A percentile compares a stretch with the other conserved stretches of the same genome.
phyloP scores from a whole-genome alignment of 352 stramenopile genomes.

The Globisporangium sylvaticum region DNA sequence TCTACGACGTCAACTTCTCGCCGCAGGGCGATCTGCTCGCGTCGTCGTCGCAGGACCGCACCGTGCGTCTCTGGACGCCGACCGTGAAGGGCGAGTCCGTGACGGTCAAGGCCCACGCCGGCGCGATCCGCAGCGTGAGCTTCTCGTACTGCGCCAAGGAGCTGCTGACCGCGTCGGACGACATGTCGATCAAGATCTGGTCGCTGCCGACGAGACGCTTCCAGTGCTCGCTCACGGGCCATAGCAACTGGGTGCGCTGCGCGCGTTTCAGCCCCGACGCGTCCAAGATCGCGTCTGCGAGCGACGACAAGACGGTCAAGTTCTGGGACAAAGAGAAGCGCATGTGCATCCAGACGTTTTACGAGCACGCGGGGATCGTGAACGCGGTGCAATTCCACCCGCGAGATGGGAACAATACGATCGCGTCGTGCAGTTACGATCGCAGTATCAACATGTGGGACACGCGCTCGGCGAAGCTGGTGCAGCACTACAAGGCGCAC shows the following conservation, averaged over 20 bases:
- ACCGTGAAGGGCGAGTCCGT: conserved; percentile 70
- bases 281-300: conserved; percentile 61
- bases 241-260: conserved; percentile 92
- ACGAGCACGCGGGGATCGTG: conserved; percentile 84
- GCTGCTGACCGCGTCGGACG: conserved; percentile 89
- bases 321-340: conserved; percentile 89
- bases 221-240: conserved; percentile 82
- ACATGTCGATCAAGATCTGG: conserved; percentile 92
- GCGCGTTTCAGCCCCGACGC: conserved; percentile 78
- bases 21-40: conserved; percentile 78
- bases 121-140: conserved; percentile 71
- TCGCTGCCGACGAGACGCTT: conserved; percentile 80
- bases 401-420: conserved; percentile 38
- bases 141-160: conserved; percentile 78
- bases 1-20: conserved; percentile 78
- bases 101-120: conserved; percentile 67
- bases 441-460: conserved; percentile 87
- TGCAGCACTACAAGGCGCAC: conserved; percentile 93
- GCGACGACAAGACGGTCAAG: conserved; percentile 91
- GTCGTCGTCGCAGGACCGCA: conserved; percentile 89
- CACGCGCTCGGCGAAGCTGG: conserved; percentile 61
- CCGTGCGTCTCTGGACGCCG: conserved; percentile 88
- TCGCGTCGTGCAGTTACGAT: conserved; percentile 68
- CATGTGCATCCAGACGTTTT: conserved; percentile 77
- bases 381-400: conserved; percentile 86